These are phyloP conservation scores for Fusarium nodosum DNA, from an alignment of 2,329 filamentous ascomycete genomes.

Conservation along the genomic window DNA sequence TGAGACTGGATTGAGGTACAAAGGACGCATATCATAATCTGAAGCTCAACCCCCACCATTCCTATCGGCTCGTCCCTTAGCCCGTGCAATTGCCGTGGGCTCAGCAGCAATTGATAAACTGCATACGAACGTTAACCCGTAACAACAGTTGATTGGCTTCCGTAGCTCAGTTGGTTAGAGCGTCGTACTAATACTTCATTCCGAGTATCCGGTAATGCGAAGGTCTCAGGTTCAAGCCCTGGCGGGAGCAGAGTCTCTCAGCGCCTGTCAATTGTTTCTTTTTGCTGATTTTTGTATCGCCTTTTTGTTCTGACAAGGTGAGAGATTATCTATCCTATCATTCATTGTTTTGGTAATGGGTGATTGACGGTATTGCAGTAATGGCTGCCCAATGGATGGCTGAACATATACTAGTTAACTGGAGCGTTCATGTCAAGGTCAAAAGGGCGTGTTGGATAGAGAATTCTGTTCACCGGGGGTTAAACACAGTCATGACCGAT, in stretches of 20 bases:
- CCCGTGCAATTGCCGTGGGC: neutral
- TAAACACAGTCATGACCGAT: neutral
- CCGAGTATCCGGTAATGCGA: constrained; percentile 45
- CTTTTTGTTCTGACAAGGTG: too few relatives aligned
- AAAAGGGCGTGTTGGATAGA: neutral
- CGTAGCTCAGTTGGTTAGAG: constrained; percentile 52
- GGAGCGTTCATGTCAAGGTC: neutral
- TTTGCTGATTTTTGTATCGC: neutral
- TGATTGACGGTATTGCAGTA: neutral
- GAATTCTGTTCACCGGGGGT: neutral
- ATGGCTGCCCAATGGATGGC: neutral
- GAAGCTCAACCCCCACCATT: constrained; percentile 31
- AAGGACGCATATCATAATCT: constrained; percentile 17
- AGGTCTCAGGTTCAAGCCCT: constrained; percentile 39
- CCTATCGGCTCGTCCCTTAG: constrained; percentile 17
- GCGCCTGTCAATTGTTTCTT: neutral
- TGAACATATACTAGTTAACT: neutral
- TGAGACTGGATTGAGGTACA: constrained; percentile 5
- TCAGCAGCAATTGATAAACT: neutral
- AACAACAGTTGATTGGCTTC: constrained; percentile 45
- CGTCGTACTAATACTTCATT: constrained; percentile 50
- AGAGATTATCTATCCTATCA: too few relatives aligned
- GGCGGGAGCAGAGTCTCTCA: constrained; percentile 7
- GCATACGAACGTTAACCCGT: rapidly evolving
- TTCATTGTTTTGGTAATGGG: neutral